phyloP scores from a whole-genome alignment of 129 eudicot genomes.

The Chrysanthemum seticuspe region DNA sequence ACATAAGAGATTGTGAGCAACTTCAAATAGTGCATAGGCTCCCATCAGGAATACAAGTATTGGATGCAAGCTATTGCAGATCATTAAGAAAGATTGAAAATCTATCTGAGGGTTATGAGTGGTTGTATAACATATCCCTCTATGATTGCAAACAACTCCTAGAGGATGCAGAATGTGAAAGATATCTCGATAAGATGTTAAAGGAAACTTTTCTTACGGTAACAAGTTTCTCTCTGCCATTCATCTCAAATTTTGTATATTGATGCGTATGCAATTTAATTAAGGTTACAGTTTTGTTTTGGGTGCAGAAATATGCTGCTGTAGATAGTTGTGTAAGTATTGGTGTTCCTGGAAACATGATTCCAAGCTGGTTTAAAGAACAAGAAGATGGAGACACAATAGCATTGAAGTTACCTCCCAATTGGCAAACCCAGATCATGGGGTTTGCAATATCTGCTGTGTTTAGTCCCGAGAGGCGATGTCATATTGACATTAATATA shows the following conservation, averaged over 20 bases:
- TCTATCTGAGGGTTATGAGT: background rate
- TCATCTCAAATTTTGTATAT: too few relatives aligned
- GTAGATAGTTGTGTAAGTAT: background rate
- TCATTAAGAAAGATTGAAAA: background rate
- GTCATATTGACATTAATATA: background rate
- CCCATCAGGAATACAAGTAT: background rate
- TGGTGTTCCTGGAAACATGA: conserved; percentile 3
- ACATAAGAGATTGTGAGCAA: background rate
- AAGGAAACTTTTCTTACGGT: background rate
- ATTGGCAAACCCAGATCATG: conserved; percentile 1
- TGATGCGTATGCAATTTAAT: background rate
- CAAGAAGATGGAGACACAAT: background rate
- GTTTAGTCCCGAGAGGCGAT: background rate
- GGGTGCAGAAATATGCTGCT: conserved; percentile 14
- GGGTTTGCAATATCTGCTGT: conserved; percentile 22
- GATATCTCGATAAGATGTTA: background rate
- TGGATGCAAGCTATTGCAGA: background rate
- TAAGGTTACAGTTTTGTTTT: background rate
- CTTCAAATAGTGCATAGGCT: background rate
- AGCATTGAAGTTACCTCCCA: background rate
- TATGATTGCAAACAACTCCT: background rate
- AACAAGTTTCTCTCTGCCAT: background rate
- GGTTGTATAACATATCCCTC: background rate
- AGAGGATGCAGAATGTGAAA: background rate
- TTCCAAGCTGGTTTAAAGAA: conserved; percentile 21